These are phyloP conservation scores for Diplodia intermedia DNA, from an alignment of 2,329 filamentous ascomycete species.

Conservation along the genomic window DNA sequence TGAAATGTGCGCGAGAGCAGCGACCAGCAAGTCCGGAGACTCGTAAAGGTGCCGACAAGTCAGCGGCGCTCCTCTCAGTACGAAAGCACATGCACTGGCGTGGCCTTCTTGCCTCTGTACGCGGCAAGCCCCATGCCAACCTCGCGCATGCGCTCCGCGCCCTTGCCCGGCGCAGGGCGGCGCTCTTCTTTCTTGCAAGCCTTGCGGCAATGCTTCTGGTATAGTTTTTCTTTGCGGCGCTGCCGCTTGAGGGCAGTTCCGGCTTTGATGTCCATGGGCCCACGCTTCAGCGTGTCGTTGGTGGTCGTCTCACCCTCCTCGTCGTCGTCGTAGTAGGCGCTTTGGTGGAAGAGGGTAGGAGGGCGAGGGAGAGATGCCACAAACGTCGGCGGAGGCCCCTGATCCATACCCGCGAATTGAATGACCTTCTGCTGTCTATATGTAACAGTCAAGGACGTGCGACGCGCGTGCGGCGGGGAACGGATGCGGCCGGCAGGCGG, in stretches of 20 bases:
- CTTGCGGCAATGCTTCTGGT: constrained; percentile 86
- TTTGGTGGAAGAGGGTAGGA: constrained; percentile 57
- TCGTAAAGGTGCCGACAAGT: constrained; percentile 44
- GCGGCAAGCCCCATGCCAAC: constrained; percentile 88
- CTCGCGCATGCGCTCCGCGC: constrained; percentile 91
- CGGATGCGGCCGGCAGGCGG: constrained; percentile 53
- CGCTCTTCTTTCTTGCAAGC: constrained; percentile 70
- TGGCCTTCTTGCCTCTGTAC: constrained; percentile 66
- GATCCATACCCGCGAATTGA: constrained; percentile 61
- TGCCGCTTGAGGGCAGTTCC: constrained; percentile 93
- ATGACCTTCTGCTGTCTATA: constrained; percentile 37
- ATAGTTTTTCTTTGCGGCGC: constrained; percentile 89
- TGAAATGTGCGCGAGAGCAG: constrained; percentile 41
- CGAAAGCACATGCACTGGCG: constrained; percentile 54
- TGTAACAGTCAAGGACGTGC: constrained; percentile 48
- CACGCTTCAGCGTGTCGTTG: constrained; percentile 72
- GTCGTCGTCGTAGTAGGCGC: constrained; percentile 44
- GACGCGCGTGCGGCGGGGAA: constrained; percentile 72
- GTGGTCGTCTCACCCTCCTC: constrained; percentile 48
- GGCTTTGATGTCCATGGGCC: constrained; percentile 92
- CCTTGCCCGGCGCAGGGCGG: constrained; percentile 79
- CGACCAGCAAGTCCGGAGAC: constrained; percentile 48
- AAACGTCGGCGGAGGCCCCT: constrained; percentile 72
- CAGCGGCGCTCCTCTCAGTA: constrained; percentile 51
- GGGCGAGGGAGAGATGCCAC: constrained; percentile 88